These are phyloP conservation scores for Ilyonectria sp. DNA, from an alignment of 2,329 filamentous ascomycete species.

Conservation along the genomic window DNA sequence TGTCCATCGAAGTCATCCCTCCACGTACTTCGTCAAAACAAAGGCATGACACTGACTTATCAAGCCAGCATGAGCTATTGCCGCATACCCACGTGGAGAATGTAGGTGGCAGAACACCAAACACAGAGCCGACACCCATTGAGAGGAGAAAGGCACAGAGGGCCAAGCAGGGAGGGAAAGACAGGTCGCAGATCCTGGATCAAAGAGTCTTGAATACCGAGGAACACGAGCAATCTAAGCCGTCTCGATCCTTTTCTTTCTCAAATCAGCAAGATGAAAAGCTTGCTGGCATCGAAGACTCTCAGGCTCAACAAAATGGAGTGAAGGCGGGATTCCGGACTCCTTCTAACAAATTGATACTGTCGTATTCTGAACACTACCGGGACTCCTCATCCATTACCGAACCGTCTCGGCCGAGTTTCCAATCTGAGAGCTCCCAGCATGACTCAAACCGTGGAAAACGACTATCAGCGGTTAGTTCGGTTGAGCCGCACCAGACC, in stretches of 20 bases:
- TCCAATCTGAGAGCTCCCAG: background rate
- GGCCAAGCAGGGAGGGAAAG: background rate
- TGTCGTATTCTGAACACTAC: background rate
- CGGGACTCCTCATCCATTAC: background rate
- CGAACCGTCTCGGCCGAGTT: background rate
- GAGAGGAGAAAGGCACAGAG: conserved; percentile 7
- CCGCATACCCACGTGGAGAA: background rate
- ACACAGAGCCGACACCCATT: background rate
- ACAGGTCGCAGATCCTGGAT: background rate
- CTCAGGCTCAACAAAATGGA: background rate
- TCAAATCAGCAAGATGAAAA: conserved; percentile 1
- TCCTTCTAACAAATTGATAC: background rate
- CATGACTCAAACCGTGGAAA: background rate
- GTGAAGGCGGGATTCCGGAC: background rate
- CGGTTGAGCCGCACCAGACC: background rate
- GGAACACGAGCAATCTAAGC: background rate
- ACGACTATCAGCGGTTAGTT: background rate
- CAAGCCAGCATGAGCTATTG: background rate
- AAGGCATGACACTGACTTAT: background rate
- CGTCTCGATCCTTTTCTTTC: conserved; percentile 11
- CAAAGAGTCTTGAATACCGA: background rate
- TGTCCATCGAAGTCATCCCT: conserved; percentile 45
- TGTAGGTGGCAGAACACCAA: background rate
- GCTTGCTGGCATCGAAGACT: conserved; percentile 1
- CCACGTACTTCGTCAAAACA: conserved; percentile 49